phyloP scores from a whole-genome alignment of 1,139 yeast genomes.

The Geotrichum siamense region DNA sequence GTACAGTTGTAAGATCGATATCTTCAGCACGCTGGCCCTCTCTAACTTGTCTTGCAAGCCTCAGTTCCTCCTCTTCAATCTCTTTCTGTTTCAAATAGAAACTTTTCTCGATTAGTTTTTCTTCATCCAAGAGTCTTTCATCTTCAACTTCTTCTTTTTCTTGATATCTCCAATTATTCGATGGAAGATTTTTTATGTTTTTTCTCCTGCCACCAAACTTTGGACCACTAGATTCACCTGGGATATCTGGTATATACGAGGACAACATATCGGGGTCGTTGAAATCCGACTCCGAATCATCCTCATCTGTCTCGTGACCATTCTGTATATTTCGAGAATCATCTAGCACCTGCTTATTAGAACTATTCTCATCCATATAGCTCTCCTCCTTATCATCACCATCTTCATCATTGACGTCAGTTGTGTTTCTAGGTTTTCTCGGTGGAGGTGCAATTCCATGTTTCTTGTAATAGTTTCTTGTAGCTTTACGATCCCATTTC shows the following conservation, averaged over 20 bases:
- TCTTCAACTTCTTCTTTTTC: conserved; percentile 12
- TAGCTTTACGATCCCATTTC: conserved; percentile 19
- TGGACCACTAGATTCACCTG: conserved; percentile 3
- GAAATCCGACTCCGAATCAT: conserved; percentile 4
- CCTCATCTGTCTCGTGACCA: too few species aligned
- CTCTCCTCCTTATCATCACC: background rate
- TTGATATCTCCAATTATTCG: conserved; percentile 16
- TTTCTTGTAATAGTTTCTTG: conserved; percentile 16
- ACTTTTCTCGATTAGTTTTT: background rate
- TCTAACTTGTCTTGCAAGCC: conserved; percentile 6
- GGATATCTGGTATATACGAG: conserved; percentile 6
- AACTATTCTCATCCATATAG: background rate
- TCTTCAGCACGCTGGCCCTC: background rate
- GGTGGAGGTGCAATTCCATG: conserved; percentile 16
- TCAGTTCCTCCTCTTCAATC: conserved; percentile 13
- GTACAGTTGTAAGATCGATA: conserved; percentile 7
- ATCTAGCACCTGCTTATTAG: background rate
- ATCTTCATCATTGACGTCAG: background rate
- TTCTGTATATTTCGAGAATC: too few species aligned
- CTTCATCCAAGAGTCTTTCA: background rate
- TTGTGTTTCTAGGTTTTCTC: conserved; percentile 1
- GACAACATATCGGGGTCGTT: conserved; percentile 7
- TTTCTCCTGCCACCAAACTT: conserved; percentile 2
- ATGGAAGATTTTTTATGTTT: conserved; percentile 9
- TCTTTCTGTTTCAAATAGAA: conserved; percentile 10